Percentiles rank a stretch among this genome's conserved stretches.
Conservation (phyloP, 2,329 filamentous ascomycete genomes). For the Aureobasidium sp. region DNA sequence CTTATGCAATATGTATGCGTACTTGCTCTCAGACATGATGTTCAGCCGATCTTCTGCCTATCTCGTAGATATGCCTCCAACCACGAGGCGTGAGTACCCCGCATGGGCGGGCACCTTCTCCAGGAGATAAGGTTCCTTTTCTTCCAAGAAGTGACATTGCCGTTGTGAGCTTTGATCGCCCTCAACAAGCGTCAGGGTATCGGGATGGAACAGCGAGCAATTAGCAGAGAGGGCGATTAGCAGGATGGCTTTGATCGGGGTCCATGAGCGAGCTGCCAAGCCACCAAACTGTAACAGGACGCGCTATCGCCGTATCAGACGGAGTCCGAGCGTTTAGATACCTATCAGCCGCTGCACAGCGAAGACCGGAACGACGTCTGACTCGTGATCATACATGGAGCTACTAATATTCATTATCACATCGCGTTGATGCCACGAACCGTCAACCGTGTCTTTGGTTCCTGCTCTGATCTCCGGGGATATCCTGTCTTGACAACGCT, state of each 20-base stretch:
- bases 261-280: neutral
- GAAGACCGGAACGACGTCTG: neutral
- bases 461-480: neutral
- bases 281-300: neutral
- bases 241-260: neutral
- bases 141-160: neutral
- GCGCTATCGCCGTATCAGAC: neutral
- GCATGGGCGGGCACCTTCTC: neutral
- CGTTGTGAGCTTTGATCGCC: neutral
- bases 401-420: constrained; percentile 4
- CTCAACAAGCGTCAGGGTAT: neutral
- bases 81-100: neutral
- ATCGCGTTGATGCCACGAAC: neutral
- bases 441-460: neutral
- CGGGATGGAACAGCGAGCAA: neutral
- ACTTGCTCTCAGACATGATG: neutral
- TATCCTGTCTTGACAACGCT: neutral
- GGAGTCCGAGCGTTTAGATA: neutral
- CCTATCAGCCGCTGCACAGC: neutral
- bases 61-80: neutral
- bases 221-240: neutral
- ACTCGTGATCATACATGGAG: neutral
- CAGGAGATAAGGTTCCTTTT: neutral
- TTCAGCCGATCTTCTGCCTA: constrained; percentile 9
- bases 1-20: neutral